A percentile compares a stretch with the other conserved stretches of the same genome.
These are phyloP conservation scores for Claviceps sp. DNA, from an alignment of 2,329 filamentous ascomycete genomes.

Conservation along the genomic window DNA sequence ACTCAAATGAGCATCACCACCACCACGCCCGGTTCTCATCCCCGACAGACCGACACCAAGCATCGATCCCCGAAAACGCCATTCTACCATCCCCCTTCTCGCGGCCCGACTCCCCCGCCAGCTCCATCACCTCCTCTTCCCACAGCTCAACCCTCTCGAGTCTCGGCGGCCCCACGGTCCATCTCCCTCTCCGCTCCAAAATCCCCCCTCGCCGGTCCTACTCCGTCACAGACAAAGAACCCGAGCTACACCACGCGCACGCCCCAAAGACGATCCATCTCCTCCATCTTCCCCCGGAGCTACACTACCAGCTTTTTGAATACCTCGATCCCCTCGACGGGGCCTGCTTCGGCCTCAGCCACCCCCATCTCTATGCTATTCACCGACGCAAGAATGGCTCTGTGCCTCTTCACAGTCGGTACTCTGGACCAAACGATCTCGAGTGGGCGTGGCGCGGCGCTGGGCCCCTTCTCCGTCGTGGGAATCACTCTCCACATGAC, in stretches of 20 bases:
- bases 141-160: slow-evolving; percentile 1
- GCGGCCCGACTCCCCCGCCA: slow-evolving; percentile 3
- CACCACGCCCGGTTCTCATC: background rate
- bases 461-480: slow-evolving; percentile 25
- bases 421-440: slow-evolving; percentile 46
- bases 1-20: background rate
- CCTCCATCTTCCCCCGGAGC: slow-evolving; percentile 41
- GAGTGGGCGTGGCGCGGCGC: slow-evolving; percentile 51
- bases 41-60: slow-evolving; percentile 10
- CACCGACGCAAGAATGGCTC: slow-evolving; percentile 41
- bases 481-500: background rate
- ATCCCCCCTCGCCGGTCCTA: slow-evolving; percentile 42
- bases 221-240: slow-evolving; percentile 48
- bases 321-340: slow-evolving; percentile 52
- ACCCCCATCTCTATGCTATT: slow-evolving; percentile 43
- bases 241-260: slow-evolving; percentile 37
- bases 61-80: slow-evolving; percentile 23
- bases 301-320: slow-evolving; percentile 48
- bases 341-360: slow-evolving; percentile 46
- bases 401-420: slow-evolving; percentile 43
- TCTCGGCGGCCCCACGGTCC: slow-evolving; percentile 8
- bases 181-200: slow-evolving; percentile 18
- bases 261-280: slow-evolving; percentile 30
- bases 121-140: slow-evolving; percentile 1
- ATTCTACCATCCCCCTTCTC: slow-evolving; percentile 7